A percentile compares a stretch with the other conserved stretches of the same genome.
phyloP scores from a whole-genome alignment of 441 rosid species.

The Mallotus japonicus region DNA sequence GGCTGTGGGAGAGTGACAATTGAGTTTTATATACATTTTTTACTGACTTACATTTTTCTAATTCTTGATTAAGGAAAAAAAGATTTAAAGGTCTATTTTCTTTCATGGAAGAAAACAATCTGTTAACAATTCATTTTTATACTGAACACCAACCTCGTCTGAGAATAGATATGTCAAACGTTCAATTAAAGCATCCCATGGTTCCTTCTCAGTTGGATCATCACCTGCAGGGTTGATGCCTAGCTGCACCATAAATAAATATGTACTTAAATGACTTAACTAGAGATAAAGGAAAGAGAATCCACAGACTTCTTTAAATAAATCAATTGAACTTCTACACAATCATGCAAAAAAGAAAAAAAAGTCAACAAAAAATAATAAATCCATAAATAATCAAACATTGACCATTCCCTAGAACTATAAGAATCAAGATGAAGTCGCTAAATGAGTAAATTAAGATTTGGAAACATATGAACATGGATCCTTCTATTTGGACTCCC shows the following conservation, averaged over 20 bases:
- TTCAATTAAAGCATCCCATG: constrained; percentile 55
- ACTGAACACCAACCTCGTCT: constrained; percentile 60
- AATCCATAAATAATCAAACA: neutral
- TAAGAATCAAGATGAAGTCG: neutral
- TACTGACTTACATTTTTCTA: neutral
- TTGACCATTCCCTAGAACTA: neutral
- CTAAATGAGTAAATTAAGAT: neutral
- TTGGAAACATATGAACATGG: neutral
- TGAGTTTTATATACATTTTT: neutral
- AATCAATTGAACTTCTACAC: neutral
- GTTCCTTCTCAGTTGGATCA: constrained; percentile 58
- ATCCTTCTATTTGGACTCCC: neutral
- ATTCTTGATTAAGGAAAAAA: neutral
- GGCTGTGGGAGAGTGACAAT: neutral
- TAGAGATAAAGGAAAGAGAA: neutral
- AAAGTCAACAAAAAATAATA: neutral
- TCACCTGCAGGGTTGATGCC: constrained; percentile 47
- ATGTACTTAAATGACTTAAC: constrained; percentile 16
- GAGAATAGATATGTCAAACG: constrained; percentile 64
- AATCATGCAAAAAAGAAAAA: neutral
- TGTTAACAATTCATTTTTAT: constrained; percentile 14
- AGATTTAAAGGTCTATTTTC: neutral
- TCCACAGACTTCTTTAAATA: neutral
- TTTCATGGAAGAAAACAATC: neutral
- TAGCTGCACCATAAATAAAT: constrained; percentile 51